A percentile compares a stretch with the other conserved stretches of the same genome.
These are phyloP conservation scores for Lepidium africanum DNA, from an alignment of 345 rosid species.

Conservation along the genomic window DNA sequence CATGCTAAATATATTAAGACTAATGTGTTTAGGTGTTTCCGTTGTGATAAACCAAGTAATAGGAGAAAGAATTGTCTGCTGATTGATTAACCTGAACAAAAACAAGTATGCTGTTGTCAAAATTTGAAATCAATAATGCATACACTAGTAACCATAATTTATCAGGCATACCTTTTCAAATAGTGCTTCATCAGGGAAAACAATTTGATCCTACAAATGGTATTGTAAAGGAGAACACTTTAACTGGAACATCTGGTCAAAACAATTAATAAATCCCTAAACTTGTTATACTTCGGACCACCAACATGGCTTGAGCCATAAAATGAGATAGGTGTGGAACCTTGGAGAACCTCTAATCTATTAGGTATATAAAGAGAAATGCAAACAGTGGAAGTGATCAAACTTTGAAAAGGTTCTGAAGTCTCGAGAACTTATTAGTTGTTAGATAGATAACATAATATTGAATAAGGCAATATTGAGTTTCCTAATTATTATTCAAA, in stretches of 20 bases:
- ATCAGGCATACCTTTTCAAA: constrained; percentile 73
- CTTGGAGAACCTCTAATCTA: not conserved
- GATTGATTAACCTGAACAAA: constrained; percentile 72
- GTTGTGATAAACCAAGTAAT: too few relatives aligned
- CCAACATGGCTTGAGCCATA: not conserved
- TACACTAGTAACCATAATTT: not conserved
- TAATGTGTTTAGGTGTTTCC: too few relatives aligned
- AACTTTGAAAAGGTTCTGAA: too few relatives aligned
- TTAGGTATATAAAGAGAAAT: not conserved
- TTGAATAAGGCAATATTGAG: too few relatives aligned
- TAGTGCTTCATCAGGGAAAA: constrained; percentile 87
- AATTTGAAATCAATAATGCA: not conserved
- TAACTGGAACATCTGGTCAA: not conserved
- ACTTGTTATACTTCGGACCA: not conserved
- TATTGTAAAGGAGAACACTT: constrained; percentile 46
- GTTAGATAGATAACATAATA: too few relatives aligned
- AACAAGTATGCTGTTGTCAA: not conserved
- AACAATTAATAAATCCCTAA: not conserved
- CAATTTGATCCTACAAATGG: constrained; percentile 67
- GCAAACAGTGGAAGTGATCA: too few relatives aligned
- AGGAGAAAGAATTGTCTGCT: constrained; percentile 28
- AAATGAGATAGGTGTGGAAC: not conserved
- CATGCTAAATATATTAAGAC: too few relatives aligned
- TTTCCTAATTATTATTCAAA: too few relatives aligned
- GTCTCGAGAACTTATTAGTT: too few relatives aligned